Base-by-base conservation (phyloP, 495 filamentous ascomycete species). In the Aspergillus hancockii region DNA sequence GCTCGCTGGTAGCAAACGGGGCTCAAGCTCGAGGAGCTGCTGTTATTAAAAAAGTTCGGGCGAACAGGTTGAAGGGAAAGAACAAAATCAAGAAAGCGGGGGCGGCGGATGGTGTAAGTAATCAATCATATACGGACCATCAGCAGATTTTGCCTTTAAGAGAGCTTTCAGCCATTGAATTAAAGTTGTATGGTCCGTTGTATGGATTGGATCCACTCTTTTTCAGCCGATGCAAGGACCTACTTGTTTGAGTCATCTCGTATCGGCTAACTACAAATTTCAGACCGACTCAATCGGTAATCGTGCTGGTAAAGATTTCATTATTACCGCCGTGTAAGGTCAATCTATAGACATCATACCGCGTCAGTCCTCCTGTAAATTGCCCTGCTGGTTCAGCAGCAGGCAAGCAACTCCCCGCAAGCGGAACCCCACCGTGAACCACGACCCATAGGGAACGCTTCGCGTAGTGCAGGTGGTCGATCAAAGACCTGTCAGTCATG, bases 161-260 rank as follows among this genome's bases (percentile, higher is more conserved):
- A 47, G 38, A 22, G 43, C 43, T 22, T 47, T 40, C 32, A 40
- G 19, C 25, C 32, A 53, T 41, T 53, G 22, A 41, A 53, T 38
- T 53, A 53, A 53, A 53, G 51, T 53, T 53, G 31, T 40, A 38
- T 53, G 51, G 51, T 22, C 51, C 51, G 12, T 53, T 23, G 19
- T 23, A 40, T 38, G 34, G 18, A 23, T 31, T 36, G 32, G 51
- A 40, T 53, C 51, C 51, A 53, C 51, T 25, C 19, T 23, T 23
- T 23, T 23, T 41, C 43, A 5, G 43, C 19, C 19, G 19, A 47
- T 47, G 43, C 43, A 23, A 21, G 19, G 18, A n/a, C 19, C 16
- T 12, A 7, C 25, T 28, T 22, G 7, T 47, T 41, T 22, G 18
- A 22, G 19, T 47, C 43, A 47, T 12, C 21, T 21, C 8, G 19